These are phyloP conservation scores for Ascochyta lentis DNA, from an alignment of 2,329 filamentous ascomycete genomes.

Conservation along the genomic window DNA sequence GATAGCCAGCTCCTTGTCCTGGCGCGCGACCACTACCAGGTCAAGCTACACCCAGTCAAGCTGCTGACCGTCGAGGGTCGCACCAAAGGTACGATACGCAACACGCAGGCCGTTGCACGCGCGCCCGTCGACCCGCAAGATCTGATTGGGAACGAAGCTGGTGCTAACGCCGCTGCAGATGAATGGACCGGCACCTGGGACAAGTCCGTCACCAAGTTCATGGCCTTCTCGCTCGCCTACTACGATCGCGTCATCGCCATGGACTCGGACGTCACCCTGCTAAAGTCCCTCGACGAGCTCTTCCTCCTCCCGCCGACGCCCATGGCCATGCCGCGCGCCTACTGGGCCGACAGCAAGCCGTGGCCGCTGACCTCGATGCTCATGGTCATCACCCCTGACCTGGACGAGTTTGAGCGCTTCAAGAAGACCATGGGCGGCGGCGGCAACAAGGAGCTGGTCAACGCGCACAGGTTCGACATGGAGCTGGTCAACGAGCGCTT, in stretches of 20 bases:
- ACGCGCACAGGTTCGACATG: slow-evolving; percentile 65
- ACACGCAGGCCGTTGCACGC: no score
- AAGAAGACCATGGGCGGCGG: slow-evolving; percentile 37
- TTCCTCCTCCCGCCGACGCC: slow-evolving; percentile 69
- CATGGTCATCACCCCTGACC: slow-evolving; percentile 67
- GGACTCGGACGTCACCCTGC: slow-evolving; percentile 69
- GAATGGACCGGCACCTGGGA: slow-evolving; percentile 61
- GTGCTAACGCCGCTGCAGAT: slow-evolving; percentile 36
- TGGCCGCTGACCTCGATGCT: slow-evolving; percentile 66
- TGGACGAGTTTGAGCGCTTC: slow-evolving; percentile 56
- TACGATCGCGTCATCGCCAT: slow-evolving; percentile 65
- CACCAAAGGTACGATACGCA: slow-evolving; percentile 33
- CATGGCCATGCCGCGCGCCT: slow-evolving; percentile 73
- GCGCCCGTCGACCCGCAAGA: slow-evolving; percentile 1
- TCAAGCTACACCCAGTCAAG: slow-evolving; percentile 57
- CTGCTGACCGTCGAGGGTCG: slow-evolving; percentile 48
- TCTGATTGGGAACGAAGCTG: background rate
- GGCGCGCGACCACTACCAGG: slow-evolving; percentile 59
- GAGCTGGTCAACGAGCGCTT: slow-evolving; percentile 71
- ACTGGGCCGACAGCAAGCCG: slow-evolving; percentile 67
- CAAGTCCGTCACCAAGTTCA: slow-evolving; percentile 70
- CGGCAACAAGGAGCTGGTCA: slow-evolving; percentile 36
- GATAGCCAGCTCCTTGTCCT: slow-evolving; percentile 57
- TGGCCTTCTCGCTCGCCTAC: slow-evolving; percentile 71
- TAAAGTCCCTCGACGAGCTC: slow-evolving; percentile 71